These are phyloP conservation scores for Pythium apleroticum DNA, from an alignment of 352 stramenopile species.

Conservation along the genomic window DNA sequence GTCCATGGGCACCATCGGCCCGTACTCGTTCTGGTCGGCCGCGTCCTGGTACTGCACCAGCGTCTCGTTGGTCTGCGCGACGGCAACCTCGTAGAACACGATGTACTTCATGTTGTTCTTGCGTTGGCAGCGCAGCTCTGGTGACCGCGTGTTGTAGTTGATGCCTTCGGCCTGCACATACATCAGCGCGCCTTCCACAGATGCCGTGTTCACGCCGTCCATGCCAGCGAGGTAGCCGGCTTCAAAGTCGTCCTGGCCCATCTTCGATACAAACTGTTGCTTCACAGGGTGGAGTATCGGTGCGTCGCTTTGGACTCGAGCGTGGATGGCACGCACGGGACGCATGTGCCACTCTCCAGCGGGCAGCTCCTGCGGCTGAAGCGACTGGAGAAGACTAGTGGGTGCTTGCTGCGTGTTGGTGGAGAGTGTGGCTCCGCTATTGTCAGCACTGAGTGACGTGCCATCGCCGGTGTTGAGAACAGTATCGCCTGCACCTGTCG, in stretches of 20 bases:
- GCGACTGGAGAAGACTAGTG: conserved; percentile 21
- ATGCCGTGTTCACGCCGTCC: conserved; percentile 79
- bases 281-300: conserved; percentile 53
- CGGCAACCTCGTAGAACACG: conserved; percentile 77
- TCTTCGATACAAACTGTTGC: conserved; percentile 59
- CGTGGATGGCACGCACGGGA: conserved; percentile 71
- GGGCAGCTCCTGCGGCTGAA: conserved; percentile 16
- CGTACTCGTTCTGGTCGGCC: conserved; percentile 56
- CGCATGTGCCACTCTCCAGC: conserved; percentile 57
- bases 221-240: conserved; percentile 59
- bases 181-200: conserved; percentile 77
- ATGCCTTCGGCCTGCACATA: conserved; percentile 84
- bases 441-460: neutral
- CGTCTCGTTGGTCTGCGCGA: conserved; percentile 75
- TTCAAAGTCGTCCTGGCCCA: conserved; percentile 48
- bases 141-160: conserved; percentile 68
- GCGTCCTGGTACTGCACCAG: conserved; percentile 58
- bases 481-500: neutral
- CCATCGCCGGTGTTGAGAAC: conserved; percentile 1
- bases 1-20: conserved; percentile 67
- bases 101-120: conserved; percentile 83
- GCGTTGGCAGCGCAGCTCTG: conserved; percentile 53
- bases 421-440: neutral
- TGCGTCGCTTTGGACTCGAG: conserved; percentile 67
- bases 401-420: neutral